Evolutionary conservation across 1,139 yeast genomes (phyloP).

Genomic region (Hansenula sp.): DNA sequence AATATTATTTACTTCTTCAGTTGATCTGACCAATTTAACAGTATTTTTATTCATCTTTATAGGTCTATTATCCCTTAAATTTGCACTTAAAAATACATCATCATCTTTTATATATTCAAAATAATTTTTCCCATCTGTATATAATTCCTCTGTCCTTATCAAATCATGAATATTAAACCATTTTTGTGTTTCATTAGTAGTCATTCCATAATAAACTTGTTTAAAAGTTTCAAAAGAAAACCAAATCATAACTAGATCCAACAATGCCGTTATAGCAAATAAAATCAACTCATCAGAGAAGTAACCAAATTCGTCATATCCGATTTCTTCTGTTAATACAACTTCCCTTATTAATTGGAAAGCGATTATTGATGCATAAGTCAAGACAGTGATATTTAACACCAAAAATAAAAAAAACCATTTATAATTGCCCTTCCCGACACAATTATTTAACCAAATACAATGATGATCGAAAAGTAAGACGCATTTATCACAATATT

Average conservation of each 20-base stretch:
- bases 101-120: constrained; percentile 16
- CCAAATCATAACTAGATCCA: constrained; percentile 47
- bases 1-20: constrained; percentile 52
- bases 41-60: not conserved
- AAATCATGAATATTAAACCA: constrained; percentile 74
- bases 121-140: constrained; percentile 20
- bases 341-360: constrained; percentile 24
- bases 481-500: constrained; percentile 64
- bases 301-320: constrained; percentile 8
- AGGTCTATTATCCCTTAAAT: constrained; percentile 12
- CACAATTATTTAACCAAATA: constrained; percentile 90
- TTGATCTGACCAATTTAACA: constrained; percentile 31
- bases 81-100: constrained; percentile 16
- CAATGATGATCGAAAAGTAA: constrained; percentile 87
- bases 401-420: constrained; percentile 64
- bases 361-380: constrained; percentile 48
- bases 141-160: constrained; percentile 43
- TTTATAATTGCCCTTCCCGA: constrained; percentile 71
- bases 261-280: constrained; percentile 44
- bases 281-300: constrained; percentile 10
- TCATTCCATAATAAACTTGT: constrained; percentile 71
- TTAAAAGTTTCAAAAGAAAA: constrained; percentile 61
- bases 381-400: constrained; percentile 49
- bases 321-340: constrained; percentile 13
- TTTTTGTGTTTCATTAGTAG: constrained; percentile 85